Evolutionary conservation across 495 filamentous ascomycete species (phyloP).

Genomic region (Usnea hakonensis): DNA sequence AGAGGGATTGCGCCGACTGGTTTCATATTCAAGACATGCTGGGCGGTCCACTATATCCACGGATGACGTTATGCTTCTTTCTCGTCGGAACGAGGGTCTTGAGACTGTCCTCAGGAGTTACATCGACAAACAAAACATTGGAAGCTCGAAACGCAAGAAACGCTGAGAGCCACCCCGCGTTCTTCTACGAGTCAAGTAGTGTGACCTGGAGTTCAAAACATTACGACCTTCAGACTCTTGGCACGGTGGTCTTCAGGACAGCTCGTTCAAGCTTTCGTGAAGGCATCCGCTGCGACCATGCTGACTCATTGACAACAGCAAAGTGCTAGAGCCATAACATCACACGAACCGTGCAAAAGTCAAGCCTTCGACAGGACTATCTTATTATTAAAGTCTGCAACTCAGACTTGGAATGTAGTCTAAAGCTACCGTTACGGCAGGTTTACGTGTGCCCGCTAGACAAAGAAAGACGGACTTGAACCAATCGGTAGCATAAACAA

Average conservation of each 20-base stretch:
- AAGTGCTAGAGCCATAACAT: too few species aligned
- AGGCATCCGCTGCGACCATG: too few species aligned
- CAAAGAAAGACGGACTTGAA: neutral
- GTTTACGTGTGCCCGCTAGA: neutral
- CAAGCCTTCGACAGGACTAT: neutral
- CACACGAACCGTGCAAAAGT: too few species aligned
- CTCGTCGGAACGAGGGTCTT: conserved; percentile 77
- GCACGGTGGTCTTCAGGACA: neutral
- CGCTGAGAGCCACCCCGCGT: neutral
- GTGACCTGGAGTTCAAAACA: too few species aligned
- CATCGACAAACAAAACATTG: conserved; percentile 47
- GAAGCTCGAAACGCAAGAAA: conserved; percentile 2
- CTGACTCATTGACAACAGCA: too few species aligned
- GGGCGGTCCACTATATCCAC: conserved; percentile 71
- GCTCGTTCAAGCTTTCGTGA: neutral
- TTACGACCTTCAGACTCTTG: too few species aligned
- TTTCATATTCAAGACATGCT: conserved; percentile 52
- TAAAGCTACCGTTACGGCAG: neutral
- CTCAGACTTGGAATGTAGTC: neutral
- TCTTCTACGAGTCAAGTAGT: too few species aligned
- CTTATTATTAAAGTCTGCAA: neutral
- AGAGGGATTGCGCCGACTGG: neutral
- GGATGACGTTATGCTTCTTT: conserved; percentile 80
- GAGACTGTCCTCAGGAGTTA: conserved; percentile 61
- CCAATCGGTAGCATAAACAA: neutral